These are phyloP conservation scores for Neurospora africana DNA, from an alignment of 495 filamentous ascomycete species.

Conservation along the genomic window DNA sequence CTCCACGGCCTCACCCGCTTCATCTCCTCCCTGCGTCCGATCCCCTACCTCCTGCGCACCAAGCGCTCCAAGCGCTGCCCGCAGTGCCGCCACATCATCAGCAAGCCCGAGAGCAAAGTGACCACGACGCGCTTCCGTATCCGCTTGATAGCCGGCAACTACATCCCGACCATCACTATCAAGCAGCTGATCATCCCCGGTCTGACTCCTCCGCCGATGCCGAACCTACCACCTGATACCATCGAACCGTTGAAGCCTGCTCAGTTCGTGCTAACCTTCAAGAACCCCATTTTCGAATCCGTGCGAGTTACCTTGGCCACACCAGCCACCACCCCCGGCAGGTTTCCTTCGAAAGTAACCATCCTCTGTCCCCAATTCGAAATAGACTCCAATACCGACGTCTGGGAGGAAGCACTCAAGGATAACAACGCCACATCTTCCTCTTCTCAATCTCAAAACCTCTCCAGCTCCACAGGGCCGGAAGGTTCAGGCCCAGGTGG, in stretches of 20 bases:
- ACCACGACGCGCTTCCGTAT: slow-evolving; percentile 79
- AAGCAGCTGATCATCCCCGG: slow-evolving; percentile 47
- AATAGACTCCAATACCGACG: slow-evolving; percentile 87
- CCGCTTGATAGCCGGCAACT: slow-evolving; percentile 75
- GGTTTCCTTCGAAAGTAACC: slow-evolving; percentile 68
- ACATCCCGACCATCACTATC: slow-evolving; percentile 71
- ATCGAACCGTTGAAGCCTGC: slow-evolving; percentile 58
- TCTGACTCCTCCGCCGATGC: slow-evolving; percentile 4
- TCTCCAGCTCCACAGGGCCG: not conserved
- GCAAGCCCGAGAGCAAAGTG: slow-evolving; percentile 87
- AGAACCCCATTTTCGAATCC: slow-evolving; percentile 87
- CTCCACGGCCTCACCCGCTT: slow-evolving; percentile 47
- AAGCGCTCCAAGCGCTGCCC: slow-evolving; percentile 90
- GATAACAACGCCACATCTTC: slow-evolving; percentile 19
- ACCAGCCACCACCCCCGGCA: slow-evolving; percentile 67
- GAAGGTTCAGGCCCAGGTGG: not conserved
- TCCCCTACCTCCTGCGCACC: slow-evolving; percentile 70
- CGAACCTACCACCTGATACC: slow-evolving; percentile 11
- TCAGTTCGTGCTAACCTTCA: slow-evolving; percentile 79
- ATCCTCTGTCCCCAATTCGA: slow-evolving; percentile 92
- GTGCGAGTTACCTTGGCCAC: slow-evolving; percentile 82
- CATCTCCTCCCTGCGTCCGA: slow-evolving; percentile 59
- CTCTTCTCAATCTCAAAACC: not conserved
- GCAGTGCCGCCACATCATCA: slow-evolving; percentile 87
- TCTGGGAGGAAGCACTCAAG: slow-evolving; percentile 84